Evolutionary conservation across 352 stramenopile genomes (phyloP), one percentile per base, ranked within the genome.

Genomic region (Pythium aphanidermatum): DNA sequence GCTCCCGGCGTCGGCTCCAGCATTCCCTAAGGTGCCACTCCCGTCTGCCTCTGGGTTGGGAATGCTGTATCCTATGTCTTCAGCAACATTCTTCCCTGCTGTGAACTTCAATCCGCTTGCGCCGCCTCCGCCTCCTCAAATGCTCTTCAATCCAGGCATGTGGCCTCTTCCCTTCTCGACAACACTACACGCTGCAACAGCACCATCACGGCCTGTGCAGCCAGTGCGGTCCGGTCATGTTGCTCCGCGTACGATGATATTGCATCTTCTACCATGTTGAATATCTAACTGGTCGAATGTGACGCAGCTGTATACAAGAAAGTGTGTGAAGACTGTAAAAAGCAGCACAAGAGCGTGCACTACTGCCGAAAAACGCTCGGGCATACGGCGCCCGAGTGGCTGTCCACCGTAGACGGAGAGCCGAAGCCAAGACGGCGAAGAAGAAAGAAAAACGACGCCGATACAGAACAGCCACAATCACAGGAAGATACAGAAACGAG

Each of bases 351-450:
- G 13, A 86, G 78, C 38, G 46, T 86, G 25, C 67, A 80, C 17
- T 59, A 73, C 31, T 91, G 78, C 45, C 78, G 78, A 16, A 68
- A 81, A n/a, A 67, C 70, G 14, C 63, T 84, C 8, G 65, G 73
- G 19, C 78, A 91, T 52, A 86, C 65, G 30, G 65, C 67, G 16
- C 73, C 78, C 5, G 78, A 91, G 54, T 91, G 78, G 78, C 63
- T 80, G 12, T 25, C 58, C 58, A 42, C 31, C 42, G 27, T 35
- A 67, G 39, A 46, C 38, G 16, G 9, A 6, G 44, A 63, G 6
- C 33, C 8, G 4, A 45, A 51, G 35, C 31, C 58, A 35, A 19
- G 60, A 23, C 60, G 55, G 33, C 46, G 55, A 20, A 59, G 42
- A 50, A 32, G 36, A 25, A 46, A 56, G 28, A 55, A 46, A 41